Conservation (phyloP, 2,329 filamentous ascomycete species). For the Trichophyton schoenleinii region DNA sequence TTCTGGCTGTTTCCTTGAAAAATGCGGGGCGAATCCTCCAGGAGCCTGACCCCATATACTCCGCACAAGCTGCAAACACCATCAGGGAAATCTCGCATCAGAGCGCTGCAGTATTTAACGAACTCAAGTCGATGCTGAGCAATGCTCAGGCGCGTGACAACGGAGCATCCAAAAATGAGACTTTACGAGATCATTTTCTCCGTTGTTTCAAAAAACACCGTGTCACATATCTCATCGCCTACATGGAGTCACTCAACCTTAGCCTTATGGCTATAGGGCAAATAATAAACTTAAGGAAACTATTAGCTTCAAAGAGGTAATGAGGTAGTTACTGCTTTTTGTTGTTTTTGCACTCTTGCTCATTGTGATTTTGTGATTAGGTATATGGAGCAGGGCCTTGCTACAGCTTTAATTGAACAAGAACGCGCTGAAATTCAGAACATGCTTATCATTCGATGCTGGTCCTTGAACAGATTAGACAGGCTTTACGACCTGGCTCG, state of each 20-base stretch:
- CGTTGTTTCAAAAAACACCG: constrained; percentile 33
- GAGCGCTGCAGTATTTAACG: constrained; percentile 28
- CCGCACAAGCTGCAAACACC: constrained; percentile 24
- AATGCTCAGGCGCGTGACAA: constrained; percentile 20
- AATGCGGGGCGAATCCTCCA: constrained; percentile 26
- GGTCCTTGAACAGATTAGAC: constrained; percentile 28
- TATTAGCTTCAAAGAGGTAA: constrained; percentile 21
- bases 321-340: not conserved
- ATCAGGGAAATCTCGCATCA: constrained; percentile 30
- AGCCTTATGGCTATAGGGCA: constrained; percentile 29
- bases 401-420: constrained; percentile 17
- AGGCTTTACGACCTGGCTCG: constrained; percentile 26
- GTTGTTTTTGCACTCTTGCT: not conserved
- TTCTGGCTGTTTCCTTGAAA: constrained; percentile 31
- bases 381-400: not conserved
- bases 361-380: not conserved
- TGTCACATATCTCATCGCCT: constrained; percentile 31
- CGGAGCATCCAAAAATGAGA: constrained; percentile 17
- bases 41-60: constrained; percentile 20
- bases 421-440: constrained; percentile 33
- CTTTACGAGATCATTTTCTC: constrained; percentile 26
- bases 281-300: constrained; percentile 27
- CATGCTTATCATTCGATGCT: constrained; percentile 33
- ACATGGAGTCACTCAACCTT: constrained; percentile 31
- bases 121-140: constrained; percentile 32